These are phyloP conservation scores for Haplosporangium gracile DNA, from an alignment of 192 early-diverging fungal genomes.

Conservation along the genomic window DNA sequence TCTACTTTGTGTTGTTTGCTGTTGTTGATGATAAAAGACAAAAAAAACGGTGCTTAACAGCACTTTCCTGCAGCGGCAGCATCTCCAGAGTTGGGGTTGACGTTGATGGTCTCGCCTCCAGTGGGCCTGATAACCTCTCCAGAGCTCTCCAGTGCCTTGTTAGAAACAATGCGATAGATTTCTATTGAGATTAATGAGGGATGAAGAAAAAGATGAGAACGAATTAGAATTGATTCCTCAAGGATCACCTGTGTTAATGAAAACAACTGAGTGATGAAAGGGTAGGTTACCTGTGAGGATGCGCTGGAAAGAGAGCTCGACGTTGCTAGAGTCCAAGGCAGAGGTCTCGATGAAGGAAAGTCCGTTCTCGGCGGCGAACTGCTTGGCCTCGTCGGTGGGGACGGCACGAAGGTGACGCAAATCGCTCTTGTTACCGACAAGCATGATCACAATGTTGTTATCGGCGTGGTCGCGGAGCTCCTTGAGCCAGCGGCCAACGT, in stretches of 20 bases:
- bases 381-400: constrained; percentile 97
- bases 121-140: constrained; percentile 78
- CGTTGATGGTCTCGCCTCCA: constrained; percentile 77
- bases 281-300: constrained; percentile 86
- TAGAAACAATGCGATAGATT: constrained; percentile 97
- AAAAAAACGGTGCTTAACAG: constrained; percentile 65
- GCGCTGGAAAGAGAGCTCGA: constrained; percentile 95
- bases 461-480: constrained; percentile 98
- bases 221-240: neutral
- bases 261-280: neutral
- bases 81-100: constrained; percentile 72
- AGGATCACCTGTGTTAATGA: neutral
- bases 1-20: neutral
- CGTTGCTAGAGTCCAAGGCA: constrained; percentile 96
- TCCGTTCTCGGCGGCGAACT: constrained; percentile 95
- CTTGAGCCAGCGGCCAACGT: constrained; percentile 97
- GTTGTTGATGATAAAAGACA: neutral
- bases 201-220: neutral
- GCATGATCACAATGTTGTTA: constrained; percentile 98
- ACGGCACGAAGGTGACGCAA: constrained; percentile 96
- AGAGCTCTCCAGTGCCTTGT: constrained; percentile 92
- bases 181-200: constrained; percentile 58
- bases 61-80: constrained; percentile 70
- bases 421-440: constrained; percentile 99
- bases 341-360: constrained; percentile 99